These are phyloP conservation scores for Lojkania enalia DNA, from an alignment of 2,329 filamentous ascomycete genomes.

Conservation along the genomic window DNA sequence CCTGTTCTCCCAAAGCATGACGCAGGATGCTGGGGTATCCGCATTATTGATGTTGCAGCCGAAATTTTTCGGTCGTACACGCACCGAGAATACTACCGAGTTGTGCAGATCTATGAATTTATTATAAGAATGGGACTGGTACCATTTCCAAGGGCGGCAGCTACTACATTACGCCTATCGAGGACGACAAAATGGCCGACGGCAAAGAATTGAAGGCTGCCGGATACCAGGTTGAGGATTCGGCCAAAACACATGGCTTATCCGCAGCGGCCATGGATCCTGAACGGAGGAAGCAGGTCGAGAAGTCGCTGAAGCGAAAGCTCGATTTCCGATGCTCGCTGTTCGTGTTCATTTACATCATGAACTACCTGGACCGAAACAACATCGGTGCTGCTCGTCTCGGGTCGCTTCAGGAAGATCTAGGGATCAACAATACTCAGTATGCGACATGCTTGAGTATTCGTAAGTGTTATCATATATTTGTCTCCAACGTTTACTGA, in stretches of 20 bases:
- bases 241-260: background rate
- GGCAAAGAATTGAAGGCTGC: too few species aligned
- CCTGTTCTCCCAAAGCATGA: too few species aligned
- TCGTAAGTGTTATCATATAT: slow-evolving; percentile 16
- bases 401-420: slow-evolving; percentile 37
- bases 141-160: too few species aligned
- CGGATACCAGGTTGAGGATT: slow-evolving; percentile 47
- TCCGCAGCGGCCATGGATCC: slow-evolving; percentile 22
- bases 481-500: background rate
- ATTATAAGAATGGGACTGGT: too few species aligned
- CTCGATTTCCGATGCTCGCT: slow-evolving; percentile 36
- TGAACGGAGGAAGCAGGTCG: slow-evolving; percentile 33
- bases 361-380: slow-evolving; percentile 40
- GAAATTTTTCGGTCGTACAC: too few species aligned
- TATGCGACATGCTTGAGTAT: slow-evolving; percentile 41
- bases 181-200: too few species aligned
- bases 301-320: slow-evolving; percentile 42
- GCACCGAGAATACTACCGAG: too few species aligned
- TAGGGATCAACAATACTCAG: slow-evolving; percentile 33
- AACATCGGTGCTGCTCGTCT: slow-evolving; percentile 42
- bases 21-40: too few species aligned
- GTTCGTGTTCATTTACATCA: slow-evolving; percentile 44
- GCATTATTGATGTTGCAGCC: too few species aligned
- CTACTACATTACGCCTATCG: too few species aligned
- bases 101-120: too few species aligned